Evolutionary conservation across 2,329 filamentous ascomycete genomes (phyloP), one percentile per base, ranked within the genome.

Genomic region (Claviceps capensis): DNA sequence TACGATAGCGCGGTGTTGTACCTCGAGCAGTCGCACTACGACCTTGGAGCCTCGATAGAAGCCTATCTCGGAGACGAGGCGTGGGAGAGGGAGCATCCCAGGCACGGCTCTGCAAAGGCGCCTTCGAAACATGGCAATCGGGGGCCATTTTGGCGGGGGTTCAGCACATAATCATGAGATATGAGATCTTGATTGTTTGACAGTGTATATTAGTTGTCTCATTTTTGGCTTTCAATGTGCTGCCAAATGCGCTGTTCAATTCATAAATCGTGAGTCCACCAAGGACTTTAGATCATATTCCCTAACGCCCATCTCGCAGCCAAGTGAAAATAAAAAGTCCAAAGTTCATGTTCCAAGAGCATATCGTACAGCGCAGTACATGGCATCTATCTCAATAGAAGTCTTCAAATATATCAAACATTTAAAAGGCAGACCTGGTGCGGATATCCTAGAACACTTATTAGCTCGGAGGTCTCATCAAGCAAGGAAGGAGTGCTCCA

Each of bases 1-100:
- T 90, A 82, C 68, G 83, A 88, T 62, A 72, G 88, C 49, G 87
- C 87, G 1, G 64, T 86, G 30, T 64, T 90, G 19, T 93, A 93
- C 64, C 73, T 93, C 44, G 78, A 88, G 60, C 82, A 87, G 64
- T 71, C 74, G 22, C 73, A 74, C 7, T 88, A 85, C 64, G 75
- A 88, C 58, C 69, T 90, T 16, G 77, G 81, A 3, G 65, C 67
- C 30, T 86, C 86, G 0, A 75, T 85, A 6, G 72, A 77, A 40
- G 72, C 76, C 3, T 89, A 79, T 63, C 73, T 78, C 56, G 83
- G 79, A 3, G 87, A 93, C 56, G 86, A 89, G 63, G 73, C 72
- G 50, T 91, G 86, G 87, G 87, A 88, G 67, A 76, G 73, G 58
- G 75, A 78, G 13, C 78, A 91, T 60, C 83, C 84, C 8, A 54